Evolutionary conservation across 140 eudicot genomes (phyloP).

Genomic region (Oenanthe javanica): DNA sequence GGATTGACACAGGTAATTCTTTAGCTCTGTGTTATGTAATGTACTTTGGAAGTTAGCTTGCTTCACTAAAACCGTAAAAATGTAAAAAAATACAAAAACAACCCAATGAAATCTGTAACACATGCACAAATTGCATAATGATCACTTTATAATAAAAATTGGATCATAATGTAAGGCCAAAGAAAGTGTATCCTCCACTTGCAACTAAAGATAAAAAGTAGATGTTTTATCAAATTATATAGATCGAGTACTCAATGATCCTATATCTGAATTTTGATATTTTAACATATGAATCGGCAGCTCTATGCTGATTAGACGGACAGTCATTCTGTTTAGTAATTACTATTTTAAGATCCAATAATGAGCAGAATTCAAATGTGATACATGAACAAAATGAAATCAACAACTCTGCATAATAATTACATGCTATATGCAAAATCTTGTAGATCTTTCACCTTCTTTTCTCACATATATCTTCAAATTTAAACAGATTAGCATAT

Average conservation of each 20-base stretch:
- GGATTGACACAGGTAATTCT: slow-evolving; percentile 73
- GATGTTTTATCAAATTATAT: not conserved
- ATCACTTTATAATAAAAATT: not conserved
- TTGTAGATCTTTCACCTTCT: not conserved
- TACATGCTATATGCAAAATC: not conserved
- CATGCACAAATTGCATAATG: not conserved
- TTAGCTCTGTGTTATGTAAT: not conserved
- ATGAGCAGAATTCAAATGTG: not conserved
- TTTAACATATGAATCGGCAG: not conserved
- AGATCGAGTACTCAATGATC: not conserved
- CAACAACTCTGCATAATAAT: not conserved
- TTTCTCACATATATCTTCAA: not conserved
- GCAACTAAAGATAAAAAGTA: not conserved
- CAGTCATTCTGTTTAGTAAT: not conserved
- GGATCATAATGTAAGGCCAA: not conserved
- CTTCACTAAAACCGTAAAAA: not conserved
- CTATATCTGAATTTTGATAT: not conserved
- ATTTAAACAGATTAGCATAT: not conserved
- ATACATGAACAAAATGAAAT: not conserved
- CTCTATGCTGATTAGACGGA: not conserved
- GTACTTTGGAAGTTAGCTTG: not conserved
- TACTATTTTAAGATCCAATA: not conserved
- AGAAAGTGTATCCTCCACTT: not conserved
- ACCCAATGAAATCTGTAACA: not conserved
- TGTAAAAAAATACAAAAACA: not conserved